Conservation (phyloP, 106 monocot genomes). For the Acorus gramineus region DNA sequence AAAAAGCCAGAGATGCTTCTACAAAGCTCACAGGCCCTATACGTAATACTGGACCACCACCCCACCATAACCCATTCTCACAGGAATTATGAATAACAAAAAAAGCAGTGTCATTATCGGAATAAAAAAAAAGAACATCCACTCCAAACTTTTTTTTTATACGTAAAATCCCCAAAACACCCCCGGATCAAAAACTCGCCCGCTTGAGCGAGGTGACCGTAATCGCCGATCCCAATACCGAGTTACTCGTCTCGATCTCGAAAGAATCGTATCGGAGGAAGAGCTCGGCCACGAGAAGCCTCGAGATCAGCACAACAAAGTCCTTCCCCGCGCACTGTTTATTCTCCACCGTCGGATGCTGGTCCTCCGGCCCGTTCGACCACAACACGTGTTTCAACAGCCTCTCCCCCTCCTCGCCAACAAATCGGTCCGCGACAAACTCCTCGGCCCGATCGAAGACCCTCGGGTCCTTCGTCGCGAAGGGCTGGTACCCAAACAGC, state of each 20-base stretch:
- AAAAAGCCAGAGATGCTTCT: too few species aligned
- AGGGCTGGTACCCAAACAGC: slow-evolving; percentile 93
- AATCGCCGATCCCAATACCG: too few species aligned
- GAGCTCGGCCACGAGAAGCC: slow-evolving; percentile 57
- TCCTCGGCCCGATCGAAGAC: slow-evolving; percentile 66
- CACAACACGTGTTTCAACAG: slow-evolving; percentile 64
- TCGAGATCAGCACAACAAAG: slow-evolving; percentile 60
- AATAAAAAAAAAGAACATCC: too few species aligned
- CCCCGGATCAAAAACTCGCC: too few species aligned
- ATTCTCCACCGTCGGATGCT: slow-evolving; percentile 45
- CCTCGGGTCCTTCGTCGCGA: slow-evolving; percentile 73
- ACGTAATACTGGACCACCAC: too few species aligned
- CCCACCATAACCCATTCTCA: too few species aligned
- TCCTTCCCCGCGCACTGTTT: slow-evolving; percentile 99
- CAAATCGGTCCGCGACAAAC: slow-evolving; percentile 73
- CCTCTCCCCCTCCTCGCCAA: slow-evolving; percentile 48
- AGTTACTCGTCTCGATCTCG: slow-evolving; percentile 32
- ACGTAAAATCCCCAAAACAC: too few species aligned
- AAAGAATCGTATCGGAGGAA: slow-evolving; percentile 77
- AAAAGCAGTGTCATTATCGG: too few species aligned
- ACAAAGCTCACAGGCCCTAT: too few species aligned
- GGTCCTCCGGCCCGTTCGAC: slow-evolving; percentile 90
- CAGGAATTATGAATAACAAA: too few species aligned
- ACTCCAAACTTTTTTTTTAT: too few species aligned
- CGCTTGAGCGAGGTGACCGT: too few species aligned